Conservation (phyloP, 176 grass and related monocot species). For the Poa pratensis region DNA sequence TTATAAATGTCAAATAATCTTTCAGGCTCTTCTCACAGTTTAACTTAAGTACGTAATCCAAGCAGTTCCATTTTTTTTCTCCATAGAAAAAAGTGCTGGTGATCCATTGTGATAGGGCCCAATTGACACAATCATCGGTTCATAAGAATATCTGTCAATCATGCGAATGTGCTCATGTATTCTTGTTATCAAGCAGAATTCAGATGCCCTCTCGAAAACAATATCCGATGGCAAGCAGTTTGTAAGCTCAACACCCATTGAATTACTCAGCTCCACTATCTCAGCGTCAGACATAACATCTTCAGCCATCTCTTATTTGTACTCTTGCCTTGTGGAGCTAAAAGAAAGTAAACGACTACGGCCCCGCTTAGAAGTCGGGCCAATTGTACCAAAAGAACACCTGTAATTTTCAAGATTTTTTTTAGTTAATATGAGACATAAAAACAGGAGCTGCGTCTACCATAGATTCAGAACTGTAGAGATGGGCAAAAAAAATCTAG, state of each 20-base stretch:
- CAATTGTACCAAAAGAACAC: too few species aligned
- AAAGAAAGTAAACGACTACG: too few species aligned
- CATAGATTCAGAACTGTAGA: too few species aligned
- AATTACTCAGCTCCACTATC: neutral
- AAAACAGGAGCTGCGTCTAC: too few species aligned
- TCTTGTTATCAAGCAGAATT: constrained; percentile 10
- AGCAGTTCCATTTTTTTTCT: constrained; percentile 1
- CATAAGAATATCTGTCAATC: constrained; percentile 7
- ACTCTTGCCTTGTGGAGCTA: too few species aligned
- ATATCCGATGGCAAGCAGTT: accelerated
- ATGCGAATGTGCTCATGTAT: neutral
- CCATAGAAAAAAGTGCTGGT: neutral
- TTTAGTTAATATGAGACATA: too few species aligned
- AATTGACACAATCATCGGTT: constrained; percentile 11
- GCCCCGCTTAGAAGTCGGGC: too few species aligned
- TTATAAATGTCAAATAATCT: neutral
- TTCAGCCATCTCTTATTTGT: neutral
- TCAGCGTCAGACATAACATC: neutral
- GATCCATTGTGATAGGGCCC: constrained; percentile 26
- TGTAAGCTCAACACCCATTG: accelerated
- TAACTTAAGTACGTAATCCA: constrained; percentile 10
- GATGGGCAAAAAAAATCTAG: too few species aligned
- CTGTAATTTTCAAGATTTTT: too few species aligned
- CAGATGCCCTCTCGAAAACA: neutral
- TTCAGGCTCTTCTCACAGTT: constrained; percentile 23